Percentiles rank a stretch among this genome's conserved stretches.
These are phyloP conservation scores for Candida saitoana DNA, from an alignment of 805 yeast genomes.

Conservation along the genomic window DNA sequence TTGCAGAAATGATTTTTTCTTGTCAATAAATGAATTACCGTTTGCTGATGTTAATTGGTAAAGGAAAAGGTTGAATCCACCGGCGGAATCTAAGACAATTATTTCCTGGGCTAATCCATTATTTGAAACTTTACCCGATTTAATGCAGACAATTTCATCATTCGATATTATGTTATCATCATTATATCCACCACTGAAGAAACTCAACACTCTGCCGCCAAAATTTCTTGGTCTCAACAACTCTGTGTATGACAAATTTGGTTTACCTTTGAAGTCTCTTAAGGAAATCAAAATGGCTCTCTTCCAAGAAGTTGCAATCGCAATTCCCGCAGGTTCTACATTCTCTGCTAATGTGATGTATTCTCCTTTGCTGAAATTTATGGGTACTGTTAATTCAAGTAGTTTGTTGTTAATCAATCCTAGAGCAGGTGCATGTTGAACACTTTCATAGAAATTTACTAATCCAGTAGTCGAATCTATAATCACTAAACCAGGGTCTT, in stretches of 20 bases:
- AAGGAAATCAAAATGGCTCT: slow-evolving; percentile 59
- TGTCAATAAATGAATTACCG: slow-evolving; percentile 25
- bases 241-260: slow-evolving; percentile 37
- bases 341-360: slow-evolving; percentile 51
- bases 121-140: slow-evolving; percentile 48
- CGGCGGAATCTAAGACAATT: slow-evolving; percentile 43
- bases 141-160: slow-evolving; percentile 56
- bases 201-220: slow-evolving; percentile 9
- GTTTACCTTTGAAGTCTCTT: slow-evolving; percentile 66
- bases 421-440: slow-evolving; percentile 64
- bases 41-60: slow-evolving; percentile 26
- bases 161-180: slow-evolving; percentile 8
- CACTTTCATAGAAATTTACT: slow-evolving; percentile 68
- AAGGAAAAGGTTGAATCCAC: slow-evolving; percentile 30
- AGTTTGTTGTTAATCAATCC: slow-evolving; percentile 48
- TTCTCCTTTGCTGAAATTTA: slow-evolving; percentile 44
- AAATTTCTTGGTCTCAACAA: slow-evolving; percentile 17
- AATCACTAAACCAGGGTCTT: slow-evolving; percentile 68
- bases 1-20: slow-evolving; percentile 26
- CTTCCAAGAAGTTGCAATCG: slow-evolving; percentile 66
- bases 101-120: slow-evolving; percentile 45
- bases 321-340: slow-evolving; percentile 71
- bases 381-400: slow-evolving; percentile 40
- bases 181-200: slow-evolving; percentile 4
- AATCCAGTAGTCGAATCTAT: slow-evolving; percentile 57